Evolutionary conservation across 805 yeast species (phyloP).

Genomic region (Sugiyamaella lignohabitans): DNA sequence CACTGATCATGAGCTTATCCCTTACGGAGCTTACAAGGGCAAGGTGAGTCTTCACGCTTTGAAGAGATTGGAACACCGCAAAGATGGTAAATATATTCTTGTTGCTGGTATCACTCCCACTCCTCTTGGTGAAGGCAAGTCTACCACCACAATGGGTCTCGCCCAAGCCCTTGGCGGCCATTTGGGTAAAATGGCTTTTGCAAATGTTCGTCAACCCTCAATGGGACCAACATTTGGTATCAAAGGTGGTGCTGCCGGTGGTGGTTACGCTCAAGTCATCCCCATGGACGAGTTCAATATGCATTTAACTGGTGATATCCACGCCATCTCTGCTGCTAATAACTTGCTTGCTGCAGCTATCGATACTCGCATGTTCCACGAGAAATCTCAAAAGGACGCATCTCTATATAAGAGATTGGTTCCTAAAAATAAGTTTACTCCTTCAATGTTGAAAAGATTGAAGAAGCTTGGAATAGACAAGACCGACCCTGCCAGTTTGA

Average conservation of each 20-base stretch:
- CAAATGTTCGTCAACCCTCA: constrained; percentile 94
- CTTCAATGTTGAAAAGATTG: constrained; percentile 70
- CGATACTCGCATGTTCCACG: constrained; percentile 96
- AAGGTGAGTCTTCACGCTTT: constrained; percentile 67
- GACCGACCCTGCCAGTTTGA: constrained; percentile 73
- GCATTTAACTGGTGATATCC: constrained; percentile 97
- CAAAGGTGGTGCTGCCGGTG: constrained; percentile 99
- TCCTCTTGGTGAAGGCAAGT: constrained; percentile 96
- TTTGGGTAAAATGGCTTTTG: constrained; percentile 73
- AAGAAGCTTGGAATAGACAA: constrained; percentile 74
- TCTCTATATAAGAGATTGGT: constrained; percentile 81
- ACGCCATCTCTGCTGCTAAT: constrained; percentile 91
- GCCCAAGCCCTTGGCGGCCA: constrained; percentile 97
- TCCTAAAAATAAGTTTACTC: constrained; percentile 80
- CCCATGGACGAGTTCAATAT: constrained; percentile 99
- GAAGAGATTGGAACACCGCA: constrained; percentile 56
- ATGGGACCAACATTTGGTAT: constrained; percentile 99
- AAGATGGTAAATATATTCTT: constrained; percentile 78
- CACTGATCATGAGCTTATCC: constrained; percentile 70
- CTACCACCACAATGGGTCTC: constrained; percentile 91
- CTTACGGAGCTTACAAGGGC: constrained; percentile 84
- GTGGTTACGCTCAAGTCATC: constrained; percentile 95
- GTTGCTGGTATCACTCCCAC: constrained; percentile 99
- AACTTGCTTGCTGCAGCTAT: constrained; percentile 93
- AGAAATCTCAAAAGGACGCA: constrained; percentile 72